Base-by-base conservation (phyloP, 768 basidiomycete species). In the Kwoniella mangroviensis region DNA sequence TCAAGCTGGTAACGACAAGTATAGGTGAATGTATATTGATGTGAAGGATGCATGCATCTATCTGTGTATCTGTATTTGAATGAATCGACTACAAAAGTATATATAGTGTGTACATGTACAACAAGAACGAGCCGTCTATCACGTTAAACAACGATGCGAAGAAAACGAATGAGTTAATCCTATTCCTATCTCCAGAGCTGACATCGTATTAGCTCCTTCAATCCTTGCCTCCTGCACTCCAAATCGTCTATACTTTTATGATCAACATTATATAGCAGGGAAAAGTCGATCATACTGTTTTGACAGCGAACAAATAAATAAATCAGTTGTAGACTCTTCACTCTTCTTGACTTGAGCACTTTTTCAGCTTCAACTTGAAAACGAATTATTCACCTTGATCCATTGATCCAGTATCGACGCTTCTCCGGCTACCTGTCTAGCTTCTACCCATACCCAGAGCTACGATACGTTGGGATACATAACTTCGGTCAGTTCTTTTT, bases 381-480 rank as follows among this genome's bases (percentile, higher is more conserved):
- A 24, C 57, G 26, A 41, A 24, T 17, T 53, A 63, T 40, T 65
- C 63, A 65, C 63, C 89, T 91, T 92, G 45, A 98, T 87, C 73
- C 95, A 85, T 58, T 93, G 90, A 76, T 99, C 96, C 13, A 90
- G 88, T 72, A 93, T 90, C 64, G 90, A 87, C 49, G 92, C 87
- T 12, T 90, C 88, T 7, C 81, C 82, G 17, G 92, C 93, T 67
- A 98, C 86, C 69, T 92, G 91, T 69, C 95, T 87, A 4, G 94
- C 94, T 85, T 98, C 96, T 51, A 96, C 85, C 89, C 90, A 93
- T 34, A 98, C 86, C 96, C 95, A 98, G 60, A 94, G 85, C 93
- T 94, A 73, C 54, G 40, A 67, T 1, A 28, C 15, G 49, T 4
- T 51, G 13, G 24, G 22, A 24, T 1, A 45, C 13, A 57, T 26